Conservation (phyloP, 2,329 filamentous ascomycete species). For the Fusarium falciforme region DNA sequence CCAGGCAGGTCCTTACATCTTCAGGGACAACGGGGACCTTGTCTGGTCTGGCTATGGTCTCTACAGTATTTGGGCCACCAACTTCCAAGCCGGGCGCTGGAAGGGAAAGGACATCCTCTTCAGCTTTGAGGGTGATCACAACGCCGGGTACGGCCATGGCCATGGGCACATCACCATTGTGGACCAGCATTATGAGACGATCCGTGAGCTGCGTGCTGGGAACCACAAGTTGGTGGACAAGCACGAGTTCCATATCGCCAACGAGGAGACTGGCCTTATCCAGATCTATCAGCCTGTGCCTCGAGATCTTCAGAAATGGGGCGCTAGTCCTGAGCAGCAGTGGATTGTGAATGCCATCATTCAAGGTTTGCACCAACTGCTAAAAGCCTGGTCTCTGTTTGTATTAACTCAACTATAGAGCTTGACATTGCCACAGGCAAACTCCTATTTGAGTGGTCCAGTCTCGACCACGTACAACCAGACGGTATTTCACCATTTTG, state of each 20-base stretch:
- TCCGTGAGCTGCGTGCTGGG: slow-evolving; percentile 63
- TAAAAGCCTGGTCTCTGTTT: background rate
- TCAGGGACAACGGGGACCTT: slow-evolving; percentile 64
- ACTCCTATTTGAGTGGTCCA: slow-evolving; percentile 61
- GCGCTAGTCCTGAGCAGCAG: slow-evolving; percentile 59
- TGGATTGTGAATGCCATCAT: slow-evolving; percentile 68
- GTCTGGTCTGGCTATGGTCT: slow-evolving; percentile 68
- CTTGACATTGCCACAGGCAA: slow-evolving; percentile 62
- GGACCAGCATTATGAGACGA: slow-evolving; percentile 65
- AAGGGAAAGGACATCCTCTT: slow-evolving; percentile 64
- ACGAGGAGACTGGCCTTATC: slow-evolving; percentile 64
- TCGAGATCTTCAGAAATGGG: slow-evolving; percentile 57
- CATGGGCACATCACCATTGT: slow-evolving; percentile 66
- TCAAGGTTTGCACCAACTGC: slow-evolving; percentile 55
- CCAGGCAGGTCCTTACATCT: slow-evolving; percentile 67
- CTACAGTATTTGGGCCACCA: slow-evolving; percentile 63
- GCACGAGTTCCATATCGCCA: slow-evolving; percentile 66
- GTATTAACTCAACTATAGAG: slow-evolving; percentile 47
- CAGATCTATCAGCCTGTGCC: slow-evolving; percentile 65
- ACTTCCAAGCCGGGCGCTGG: slow-evolving; percentile 64
- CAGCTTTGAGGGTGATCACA: slow-evolving; percentile 65
- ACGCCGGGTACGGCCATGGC: slow-evolving; percentile 63
- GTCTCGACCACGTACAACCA: slow-evolving; percentile 43
- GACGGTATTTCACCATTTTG: slow-evolving; percentile 7
- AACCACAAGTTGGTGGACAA: slow-evolving; percentile 63